Evolutionary conservation across 148 eudicot genomes (phyloP).

Genomic region (Selenicereus undatus): DNA sequence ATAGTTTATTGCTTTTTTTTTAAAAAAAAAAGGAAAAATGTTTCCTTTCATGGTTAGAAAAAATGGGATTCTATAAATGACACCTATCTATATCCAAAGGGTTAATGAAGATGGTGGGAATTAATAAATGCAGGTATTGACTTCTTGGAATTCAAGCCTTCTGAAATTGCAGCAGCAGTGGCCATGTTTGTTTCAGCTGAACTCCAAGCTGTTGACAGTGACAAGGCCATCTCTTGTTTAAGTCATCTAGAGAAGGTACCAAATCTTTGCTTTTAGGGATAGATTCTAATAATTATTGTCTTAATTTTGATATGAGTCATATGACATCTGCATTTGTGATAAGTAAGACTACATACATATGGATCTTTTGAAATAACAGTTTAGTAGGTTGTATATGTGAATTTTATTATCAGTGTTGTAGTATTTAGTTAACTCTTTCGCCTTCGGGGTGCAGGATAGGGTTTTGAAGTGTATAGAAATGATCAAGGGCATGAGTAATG

Average conservation of each 20-base stretch:
- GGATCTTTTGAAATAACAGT: neutral
- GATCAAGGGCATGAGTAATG: slow-evolving; percentile 36
- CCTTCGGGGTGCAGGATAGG: slow-evolving; percentile 45
- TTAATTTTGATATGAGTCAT: no score
- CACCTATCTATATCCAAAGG: neutral
- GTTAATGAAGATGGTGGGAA: slow-evolving; percentile 26
- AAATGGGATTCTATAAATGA: neutral
- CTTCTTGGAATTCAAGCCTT: slow-evolving; percentile 73
- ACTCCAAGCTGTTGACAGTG: slow-evolving; percentile 38
- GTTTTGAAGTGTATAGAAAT: slow-evolving; percentile 49
- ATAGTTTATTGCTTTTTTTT: no score
- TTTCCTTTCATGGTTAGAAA: neutral
- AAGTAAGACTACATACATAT: neutral
- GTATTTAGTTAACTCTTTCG: neutral
- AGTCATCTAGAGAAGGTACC: slow-evolving; percentile 40
- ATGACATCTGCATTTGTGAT: no score
- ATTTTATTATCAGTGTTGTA: no score
- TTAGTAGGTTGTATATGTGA: no score
- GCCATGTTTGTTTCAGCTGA: slow-evolving; percentile 50
- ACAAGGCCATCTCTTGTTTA: slow-evolving; percentile 41
- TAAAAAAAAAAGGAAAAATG: no score
- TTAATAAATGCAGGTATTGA: slow-evolving; percentile 76
- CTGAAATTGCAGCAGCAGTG: slow-evolving; percentile 71
- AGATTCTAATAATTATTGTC: neutral
- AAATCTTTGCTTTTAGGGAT: neutral